Evolutionary conservation across 2,329 filamentous ascomycete species (phyloP).

Genomic region (Ascochyta lentis): DNA sequence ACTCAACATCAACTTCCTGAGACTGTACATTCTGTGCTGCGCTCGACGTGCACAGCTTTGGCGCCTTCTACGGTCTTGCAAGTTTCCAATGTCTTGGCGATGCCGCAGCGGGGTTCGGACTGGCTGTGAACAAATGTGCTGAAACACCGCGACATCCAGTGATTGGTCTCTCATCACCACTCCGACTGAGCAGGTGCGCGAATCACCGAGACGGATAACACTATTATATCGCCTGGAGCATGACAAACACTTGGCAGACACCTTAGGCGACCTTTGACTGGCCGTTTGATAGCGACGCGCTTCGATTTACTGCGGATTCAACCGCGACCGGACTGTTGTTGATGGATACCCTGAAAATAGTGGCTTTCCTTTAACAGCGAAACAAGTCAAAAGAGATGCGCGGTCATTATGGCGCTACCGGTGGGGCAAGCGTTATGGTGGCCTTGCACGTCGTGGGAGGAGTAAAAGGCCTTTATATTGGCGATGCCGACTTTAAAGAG

Average conservation of each 20-base stretch:
- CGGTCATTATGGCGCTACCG: slow-evolving; percentile 1
- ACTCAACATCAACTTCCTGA: background rate
- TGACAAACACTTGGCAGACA: slow-evolving; percentile 1
- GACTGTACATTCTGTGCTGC: background rate
- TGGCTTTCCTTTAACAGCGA: background rate
- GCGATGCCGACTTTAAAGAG: slow-evolving; percentile 3
- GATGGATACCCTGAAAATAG: background rate
- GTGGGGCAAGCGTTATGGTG: background rate
- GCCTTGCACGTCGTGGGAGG: background rate
- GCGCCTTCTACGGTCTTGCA: background rate
- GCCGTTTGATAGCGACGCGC: background rate
- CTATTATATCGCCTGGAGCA: background rate
- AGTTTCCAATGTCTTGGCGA: slow-evolving; percentile 1
- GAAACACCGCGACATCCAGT: slow-evolving; percentile 10
- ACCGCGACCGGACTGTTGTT: background rate
- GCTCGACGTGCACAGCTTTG: background rate
- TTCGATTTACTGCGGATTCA: background rate
- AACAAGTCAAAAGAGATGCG: slow-evolving; percentile 1
- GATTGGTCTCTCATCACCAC: slow-evolving; percentile 1
- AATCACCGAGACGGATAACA: slow-evolving; percentile 9
- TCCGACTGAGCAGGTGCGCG: background rate
- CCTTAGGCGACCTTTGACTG: background rate
- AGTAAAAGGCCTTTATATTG: background rate
- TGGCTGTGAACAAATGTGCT: slow-evolving; percentile 1
- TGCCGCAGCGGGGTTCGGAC: background rate